A percentile compares a stretch with the other conserved stretches of the same genome.
These are phyloP conservation scores for Leccinum disarticulatum DNA, from an alignment of 768 basidiomycete genomes.

Conservation along the genomic window DNA sequence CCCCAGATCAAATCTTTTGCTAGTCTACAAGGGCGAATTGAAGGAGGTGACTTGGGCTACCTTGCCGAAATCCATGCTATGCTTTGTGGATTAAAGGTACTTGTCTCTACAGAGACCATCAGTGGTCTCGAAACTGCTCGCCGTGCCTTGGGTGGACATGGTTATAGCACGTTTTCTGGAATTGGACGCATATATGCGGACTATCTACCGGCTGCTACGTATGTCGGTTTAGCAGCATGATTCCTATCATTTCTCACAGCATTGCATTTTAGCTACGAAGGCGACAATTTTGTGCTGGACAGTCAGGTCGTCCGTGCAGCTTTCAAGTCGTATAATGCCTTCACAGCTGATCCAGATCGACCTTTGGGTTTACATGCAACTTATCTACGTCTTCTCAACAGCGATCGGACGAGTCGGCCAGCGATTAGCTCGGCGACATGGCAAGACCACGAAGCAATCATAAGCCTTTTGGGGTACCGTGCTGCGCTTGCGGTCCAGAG, in stretches of 20 bases:
- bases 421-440: conserved; percentile 29
- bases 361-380: conserved; percentile 20
- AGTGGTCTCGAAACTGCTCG: conserved; percentile 65
- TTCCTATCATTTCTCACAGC: neutral
- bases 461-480: conserved; percentile 60
- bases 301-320: conserved; percentile 73
- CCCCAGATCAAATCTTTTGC: conserved; percentile 51
- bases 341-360: conserved; percentile 27
- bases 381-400: conserved; percentile 56
- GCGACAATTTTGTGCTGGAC: conserved; percentile 77
- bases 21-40: conserved; percentile 46
- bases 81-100: conserved; percentile 66
- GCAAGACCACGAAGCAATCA: conserved; percentile 39
- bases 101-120: conserved; percentile 51
- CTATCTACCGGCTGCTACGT: conserved; percentile 66
- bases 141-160: conserved; percentile 75
- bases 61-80: conserved; percentile 74
- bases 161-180: conserved; percentile 68
- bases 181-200: conserved; percentile 65
- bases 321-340: conserved; percentile 56
- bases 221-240: conserved; percentile 20
- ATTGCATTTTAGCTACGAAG: conserved; percentile 61
- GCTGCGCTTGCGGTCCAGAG: conserved; percentile 58
- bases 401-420: conserved; percentile 18
- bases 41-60: conserved; percentile 55